A percentile compares a stretch with the other conserved stretches of the same genome.
These are phyloP conservation scores for Globisporangium viniferum DNA, from an alignment of 352 stramenopile genomes.

Conservation along the genomic window DNA sequence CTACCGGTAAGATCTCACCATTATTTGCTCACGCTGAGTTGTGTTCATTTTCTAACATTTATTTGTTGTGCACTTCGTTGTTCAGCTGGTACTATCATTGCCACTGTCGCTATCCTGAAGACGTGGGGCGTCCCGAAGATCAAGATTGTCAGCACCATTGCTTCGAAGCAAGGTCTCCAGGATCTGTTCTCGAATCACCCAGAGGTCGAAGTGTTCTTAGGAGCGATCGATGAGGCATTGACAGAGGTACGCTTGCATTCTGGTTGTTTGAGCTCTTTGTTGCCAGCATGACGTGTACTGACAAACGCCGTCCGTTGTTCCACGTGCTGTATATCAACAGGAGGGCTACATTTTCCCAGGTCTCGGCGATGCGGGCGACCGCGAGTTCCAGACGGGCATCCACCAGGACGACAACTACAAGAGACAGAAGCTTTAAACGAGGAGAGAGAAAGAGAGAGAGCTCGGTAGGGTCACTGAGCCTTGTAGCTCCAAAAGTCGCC, in stretches of 20 bases:
- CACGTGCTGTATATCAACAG: slow-evolving; percentile 25
- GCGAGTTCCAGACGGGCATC: slow-evolving; percentile 74
- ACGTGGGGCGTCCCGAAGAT: slow-evolving; percentile 93
- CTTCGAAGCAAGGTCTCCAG: slow-evolving; percentile 89
- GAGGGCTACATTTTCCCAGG: slow-evolving; percentile 81
- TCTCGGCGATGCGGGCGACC: slow-evolving; percentile 80
- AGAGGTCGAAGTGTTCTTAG: slow-evolving; percentile 76
- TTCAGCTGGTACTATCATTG: slow-evolving; percentile 90
- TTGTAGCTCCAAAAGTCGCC: not conserved
- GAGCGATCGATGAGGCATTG: slow-evolving; percentile 69
- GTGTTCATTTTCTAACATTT: not conserved
- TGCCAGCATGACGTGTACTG: not conserved
- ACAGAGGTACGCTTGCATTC: slow-evolving; percentile 44
- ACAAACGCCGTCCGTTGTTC: not conserved
- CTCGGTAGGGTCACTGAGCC: not conserved
- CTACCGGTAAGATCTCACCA: slow-evolving; percentile 59
- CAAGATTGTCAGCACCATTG: slow-evolving; percentile 93
- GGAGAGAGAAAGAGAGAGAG: not conserved
- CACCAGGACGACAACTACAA: slow-evolving; percentile 49
- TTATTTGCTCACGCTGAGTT: not conserved
- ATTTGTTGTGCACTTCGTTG: not conserved
- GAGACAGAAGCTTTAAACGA: slow-evolving; percentile 55
- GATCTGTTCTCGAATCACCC: slow-evolving; percentile 77
- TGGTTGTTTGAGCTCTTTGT: not conserved
- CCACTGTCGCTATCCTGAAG: slow-evolving; percentile 95